Evolutionary conservation across 495 filamentous ascomycete species (phyloP).

Genomic region (Aspergillus nidulans): DNA sequence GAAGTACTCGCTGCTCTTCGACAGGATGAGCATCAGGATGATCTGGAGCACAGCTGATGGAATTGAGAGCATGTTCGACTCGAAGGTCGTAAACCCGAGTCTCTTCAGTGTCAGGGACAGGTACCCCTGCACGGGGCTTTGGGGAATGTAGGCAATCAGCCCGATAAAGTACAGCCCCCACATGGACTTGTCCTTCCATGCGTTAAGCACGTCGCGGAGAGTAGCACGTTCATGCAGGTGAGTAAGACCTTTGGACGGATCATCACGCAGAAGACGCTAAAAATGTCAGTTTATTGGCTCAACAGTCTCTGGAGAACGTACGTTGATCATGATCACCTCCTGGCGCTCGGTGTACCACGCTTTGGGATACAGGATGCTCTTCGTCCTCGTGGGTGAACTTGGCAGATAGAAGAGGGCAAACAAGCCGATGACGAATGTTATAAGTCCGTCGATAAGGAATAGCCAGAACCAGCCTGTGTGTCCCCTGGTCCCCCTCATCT

Average conservation of each 20-base stretch:
- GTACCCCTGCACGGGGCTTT: constrained; percentile 37
- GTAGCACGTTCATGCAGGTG: constrained; percentile 29
- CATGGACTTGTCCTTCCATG: constrained; percentile 32
- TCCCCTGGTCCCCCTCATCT: constrained; percentile 46
- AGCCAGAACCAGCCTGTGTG: constrained; percentile 53
- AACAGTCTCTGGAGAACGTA: background rate
- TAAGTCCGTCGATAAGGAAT: constrained; percentile 39
- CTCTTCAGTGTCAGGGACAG: constrained; percentile 37
- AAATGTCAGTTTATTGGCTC: background rate
- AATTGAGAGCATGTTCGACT: constrained; percentile 43
- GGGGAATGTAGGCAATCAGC: constrained; percentile 45
- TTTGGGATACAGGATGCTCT: constrained; percentile 42
- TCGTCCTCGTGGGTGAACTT: constrained; percentile 49
- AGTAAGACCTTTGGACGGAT: constrained; percentile 48
- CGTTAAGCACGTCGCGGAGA: constrained; percentile 24
- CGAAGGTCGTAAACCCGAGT: constrained; percentile 42
- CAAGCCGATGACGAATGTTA: constrained; percentile 29
- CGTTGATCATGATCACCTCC: constrained; percentile 46
- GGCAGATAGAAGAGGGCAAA: constrained; percentile 32
- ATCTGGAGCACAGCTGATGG: constrained; percentile 42
- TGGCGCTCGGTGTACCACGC: constrained; percentile 53
- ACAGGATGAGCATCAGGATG: constrained; percentile 39
- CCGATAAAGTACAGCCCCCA: constrained; percentile 46
- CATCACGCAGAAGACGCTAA: constrained; percentile 44
- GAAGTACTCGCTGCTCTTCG: constrained; percentile 39